Conservation (phyloP, 2,329 filamentous ascomycete genomes). For the Coniella vitis region DNA sequence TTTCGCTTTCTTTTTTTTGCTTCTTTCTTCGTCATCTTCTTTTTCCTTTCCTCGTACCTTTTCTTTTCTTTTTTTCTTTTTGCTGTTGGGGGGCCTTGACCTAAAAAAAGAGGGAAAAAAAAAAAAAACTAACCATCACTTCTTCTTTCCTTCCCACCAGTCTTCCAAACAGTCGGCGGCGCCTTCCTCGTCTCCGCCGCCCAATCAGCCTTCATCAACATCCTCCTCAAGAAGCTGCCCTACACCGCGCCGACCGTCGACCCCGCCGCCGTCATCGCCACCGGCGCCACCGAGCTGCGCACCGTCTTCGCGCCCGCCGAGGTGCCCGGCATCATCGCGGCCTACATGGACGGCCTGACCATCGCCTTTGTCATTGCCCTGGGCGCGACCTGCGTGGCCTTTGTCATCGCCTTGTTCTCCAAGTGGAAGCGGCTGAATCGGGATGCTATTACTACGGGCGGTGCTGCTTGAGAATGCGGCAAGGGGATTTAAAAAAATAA, state of each 20-base stretch:
- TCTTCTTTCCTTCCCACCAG: slow-evolving; percentile 20
- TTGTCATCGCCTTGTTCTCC: slow-evolving; percentile 1
- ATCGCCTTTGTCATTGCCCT: slow-evolving; percentile 7
- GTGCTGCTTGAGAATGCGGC: background rate
- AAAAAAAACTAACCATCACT: no score
- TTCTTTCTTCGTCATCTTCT: slow-evolving; percentile 12
- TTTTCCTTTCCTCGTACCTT: no score
- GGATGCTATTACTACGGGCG: slow-evolving; percentile 4
- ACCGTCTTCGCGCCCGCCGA: slow-evolving; percentile 35
- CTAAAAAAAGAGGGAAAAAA: no score
- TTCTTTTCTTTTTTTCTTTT: no score
- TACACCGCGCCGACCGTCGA: slow-evolving; percentile 24
- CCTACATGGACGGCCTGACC: slow-evolving; percentile 39
- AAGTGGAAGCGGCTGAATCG: slow-evolving; percentile 13
- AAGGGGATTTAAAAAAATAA: no score
- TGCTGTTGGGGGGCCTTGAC: no score
- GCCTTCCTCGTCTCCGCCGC: slow-evolving; percentile 40
- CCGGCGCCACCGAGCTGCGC: slow-evolving; percentile 45
- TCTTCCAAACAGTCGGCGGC: slow-evolving; percentile 39
- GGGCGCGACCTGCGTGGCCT: slow-evolving; percentile 1
- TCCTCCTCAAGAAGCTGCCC: slow-evolving; percentile 24
- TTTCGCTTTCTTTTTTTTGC: background rate
- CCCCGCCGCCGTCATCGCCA: slow-evolving; percentile 24
- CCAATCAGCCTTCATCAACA: slow-evolving; percentile 33
- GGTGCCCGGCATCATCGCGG: slow-evolving; percentile 42